Evolutionary conservation across 2,329 filamentous ascomycete genomes (phyloP), one percentile per base, ranked within the genome.

Genomic region (Leptodontidium sp.): DNA sequence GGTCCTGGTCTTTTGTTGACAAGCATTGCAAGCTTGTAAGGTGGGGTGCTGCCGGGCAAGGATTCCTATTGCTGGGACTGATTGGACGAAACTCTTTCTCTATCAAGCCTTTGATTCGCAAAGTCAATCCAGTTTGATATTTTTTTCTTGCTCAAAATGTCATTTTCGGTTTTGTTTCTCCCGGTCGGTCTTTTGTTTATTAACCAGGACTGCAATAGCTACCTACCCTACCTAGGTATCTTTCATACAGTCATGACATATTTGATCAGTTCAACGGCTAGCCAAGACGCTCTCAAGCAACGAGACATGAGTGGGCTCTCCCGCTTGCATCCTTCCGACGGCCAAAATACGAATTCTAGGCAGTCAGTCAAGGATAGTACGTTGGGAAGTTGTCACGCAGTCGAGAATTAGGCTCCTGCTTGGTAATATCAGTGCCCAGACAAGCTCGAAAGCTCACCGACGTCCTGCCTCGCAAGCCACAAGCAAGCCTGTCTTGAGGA

Each of bases 261-360:
- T 40, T 45, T 59, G 57, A 40, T 43, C 55, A 32, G 21, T 21
- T 14, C 4, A 29, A 35, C 3, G n/a, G 2, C n/a, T 7, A 21
- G 35, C 12, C 35, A 26, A 43, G 57, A 9, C 57, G 35, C 57
- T 7, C 2, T 32, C 50, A 53, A 32, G 9, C n/a, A 52, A 24
- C 21, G 15, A 55, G 50, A 53, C 4, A 32, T 2, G 38, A 17
- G 17, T 55, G 52, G 15, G n/a, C 29, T 17, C n/a, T 6, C 29
- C 21, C 35, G 35, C 57, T 26, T 59, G 9, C n/a, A 59, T 59
- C n/a, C 57, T 45, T 59, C 57, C 57, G 57, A 59, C 38, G 21
- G 35, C 35, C 35, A 43, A 21, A 21, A 21, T 21, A 1, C 21
- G 21, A 21, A 21, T 21, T 21, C 21, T 3, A 9, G n/a, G 17